Percentiles rank a stretch among this genome's conserved stretches.
phyloP scores from a whole-genome alignment of 805 yeast genomes.

The Maudiozyma serrabonitensis region DNA sequence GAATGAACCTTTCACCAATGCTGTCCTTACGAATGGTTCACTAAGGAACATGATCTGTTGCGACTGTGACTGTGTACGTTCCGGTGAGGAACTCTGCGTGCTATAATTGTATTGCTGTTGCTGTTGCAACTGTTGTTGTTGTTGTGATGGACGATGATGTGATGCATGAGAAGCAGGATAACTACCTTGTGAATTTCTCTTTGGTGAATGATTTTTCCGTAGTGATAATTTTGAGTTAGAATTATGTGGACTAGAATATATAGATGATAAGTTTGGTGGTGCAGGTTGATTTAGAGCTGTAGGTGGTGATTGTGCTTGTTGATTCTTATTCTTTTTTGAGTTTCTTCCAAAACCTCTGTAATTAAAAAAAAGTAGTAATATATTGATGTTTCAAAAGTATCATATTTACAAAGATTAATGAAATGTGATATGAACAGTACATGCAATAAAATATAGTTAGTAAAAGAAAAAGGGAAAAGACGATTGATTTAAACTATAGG shows the following conservation, averaged over 20 bases:
- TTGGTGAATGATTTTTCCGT: conserved; percentile 30
- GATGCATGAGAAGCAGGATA: conserved; percentile 7
- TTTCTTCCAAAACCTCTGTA: conserved; percentile 51
- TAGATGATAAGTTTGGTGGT: conserved; percentile 14
- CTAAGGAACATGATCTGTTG: conserved; percentile 52
- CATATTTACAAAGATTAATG: too few relatives aligned
- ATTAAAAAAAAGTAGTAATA: not conserved
- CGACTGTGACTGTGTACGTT: conserved; percentile 7
- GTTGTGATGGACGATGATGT: conserved; percentile 1
- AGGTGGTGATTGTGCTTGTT: conserved; percentile 4
- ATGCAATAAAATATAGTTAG: conserved; percentile 4
- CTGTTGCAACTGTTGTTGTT: conserved; percentile 2
- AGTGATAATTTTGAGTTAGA: conserved; percentile 41
- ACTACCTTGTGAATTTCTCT: conserved; percentile 19
- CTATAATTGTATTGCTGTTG: conserved; percentile 1
- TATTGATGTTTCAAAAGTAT: too few relatives aligned
- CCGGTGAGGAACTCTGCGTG: not conserved
- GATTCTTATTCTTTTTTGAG: conserved; percentile 37
- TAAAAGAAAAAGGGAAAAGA: not conserved
- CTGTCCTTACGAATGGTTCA: conserved; percentile 89
- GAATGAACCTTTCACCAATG: conserved; percentile 92
- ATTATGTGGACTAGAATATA: conserved; percentile 31
- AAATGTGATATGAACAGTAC: not conserved
- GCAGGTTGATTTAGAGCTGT: conserved; percentile 8
- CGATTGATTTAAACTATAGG: too few relatives aligned